Evolutionary conservation across 1,284 basidiomycete genomes (phyloP).

Genomic region (Spongiforma sp.): DNA sequence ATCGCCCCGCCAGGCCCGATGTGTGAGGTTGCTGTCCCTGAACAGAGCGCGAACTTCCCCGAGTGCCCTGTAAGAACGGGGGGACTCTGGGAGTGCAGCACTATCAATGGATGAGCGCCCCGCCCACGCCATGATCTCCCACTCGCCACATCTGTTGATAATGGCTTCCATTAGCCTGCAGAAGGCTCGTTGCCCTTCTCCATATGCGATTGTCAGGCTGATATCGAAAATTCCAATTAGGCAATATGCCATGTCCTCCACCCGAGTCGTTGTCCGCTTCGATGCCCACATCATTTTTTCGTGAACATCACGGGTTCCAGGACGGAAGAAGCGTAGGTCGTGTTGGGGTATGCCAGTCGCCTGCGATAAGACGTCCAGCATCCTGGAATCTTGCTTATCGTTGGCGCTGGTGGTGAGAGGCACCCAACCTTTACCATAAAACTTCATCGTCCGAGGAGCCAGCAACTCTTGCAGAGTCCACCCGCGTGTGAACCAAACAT

Average conservation of each 20-base stretch:
- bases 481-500: slow-evolving; percentile 40
- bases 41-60: neutral
- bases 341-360: slow-evolving; percentile 34
- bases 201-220: slow-evolving; percentile 39
- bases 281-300: slow-evolving; percentile 41
- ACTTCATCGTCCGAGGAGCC: slow-evolving; percentile 35
- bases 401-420: slow-evolving; percentile 28
- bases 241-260: slow-evolving; percentile 38
- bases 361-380: slow-evolving; percentile 32
- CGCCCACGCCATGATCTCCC: slow-evolving; percentile 41
- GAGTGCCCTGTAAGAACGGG: slow-evolving; percentile 31
- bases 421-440: slow-evolving; percentile 33
- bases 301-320: slow-evolving; percentile 33
- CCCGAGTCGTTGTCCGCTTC: slow-evolving; percentile 36
- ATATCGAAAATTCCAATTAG: slow-evolving; percentile 40
- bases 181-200: slow-evolving; percentile 37
- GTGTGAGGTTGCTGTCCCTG: neutral
- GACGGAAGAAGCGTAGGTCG: slow-evolving; percentile 32
- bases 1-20: slow-evolving; percentile 31
- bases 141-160: slow-evolving; percentile 33
- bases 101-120: slow-evolving; percentile 34
- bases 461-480: slow-evolving; percentile 37
- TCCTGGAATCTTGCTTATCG: slow-evolving; percentile 31
- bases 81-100: slow-evolving; percentile 35
- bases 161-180: slow-evolving; percentile 37